A percentile compares a stretch with the other conserved stretches of the same genome.
Conservation (phyloP, 805 yeast species). For the Clavispora vitiphila region DNA sequence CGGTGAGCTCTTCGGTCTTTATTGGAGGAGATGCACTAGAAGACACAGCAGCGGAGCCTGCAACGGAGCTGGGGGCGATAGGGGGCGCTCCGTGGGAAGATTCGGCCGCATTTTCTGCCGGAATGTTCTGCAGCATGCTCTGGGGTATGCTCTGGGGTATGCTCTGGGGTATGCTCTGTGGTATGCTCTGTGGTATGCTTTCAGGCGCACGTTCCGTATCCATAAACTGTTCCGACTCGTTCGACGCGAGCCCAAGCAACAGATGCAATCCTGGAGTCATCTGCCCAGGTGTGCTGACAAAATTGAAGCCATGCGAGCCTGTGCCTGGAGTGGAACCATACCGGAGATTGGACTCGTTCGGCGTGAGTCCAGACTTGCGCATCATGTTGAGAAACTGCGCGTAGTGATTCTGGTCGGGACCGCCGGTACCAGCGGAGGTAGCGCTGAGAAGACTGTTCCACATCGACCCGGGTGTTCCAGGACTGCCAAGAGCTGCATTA, state of each 20-base stretch:
- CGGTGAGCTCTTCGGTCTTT: background rate
- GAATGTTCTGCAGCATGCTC: too few species aligned
- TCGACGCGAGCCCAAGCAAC: conserved; percentile 28
- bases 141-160: too few species aligned
- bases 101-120: too few species aligned
- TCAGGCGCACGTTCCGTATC: background rate
- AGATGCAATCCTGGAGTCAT: conserved; percentile 46
- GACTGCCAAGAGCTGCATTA: conserved; percentile 35
- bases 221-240: background rate
- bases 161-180: too few species aligned
- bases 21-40: background rate
- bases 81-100: too few species aligned
- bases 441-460: conserved; percentile 47
- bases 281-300: conserved; percentile 39
- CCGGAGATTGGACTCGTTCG: conserved; percentile 69
- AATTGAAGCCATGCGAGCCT: conserved; percentile 25
- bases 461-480: conserved; percentile 49
- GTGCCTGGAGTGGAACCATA: conserved; percentile 66
- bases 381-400: conserved; percentile 25
- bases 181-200: too few species aligned
- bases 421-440: conserved; percentile 19
- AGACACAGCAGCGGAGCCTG: too few species aligned
- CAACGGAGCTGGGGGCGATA: background rate
- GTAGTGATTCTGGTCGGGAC: conserved; percentile 5
- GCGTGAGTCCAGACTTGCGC: conserved; percentile 60